phyloP scores from a whole-genome alignment of 2,329 filamentous ascomycete genomes.

The Blumeriella jaapii region DNA sequence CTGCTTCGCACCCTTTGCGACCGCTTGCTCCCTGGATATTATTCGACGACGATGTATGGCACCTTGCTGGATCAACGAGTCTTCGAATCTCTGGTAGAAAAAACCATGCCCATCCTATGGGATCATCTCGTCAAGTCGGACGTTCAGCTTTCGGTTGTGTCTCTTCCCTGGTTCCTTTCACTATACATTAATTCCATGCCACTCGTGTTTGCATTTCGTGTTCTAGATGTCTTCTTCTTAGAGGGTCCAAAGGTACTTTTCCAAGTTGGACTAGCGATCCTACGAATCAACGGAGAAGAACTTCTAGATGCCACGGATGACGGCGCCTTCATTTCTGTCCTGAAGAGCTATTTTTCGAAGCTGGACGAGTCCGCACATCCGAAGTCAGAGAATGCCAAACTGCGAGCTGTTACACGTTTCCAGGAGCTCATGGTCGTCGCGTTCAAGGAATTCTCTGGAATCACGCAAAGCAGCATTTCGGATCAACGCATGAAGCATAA shows the following conservation, averaged over 20 bases:
- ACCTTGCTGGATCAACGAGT: constrained; percentile 94
- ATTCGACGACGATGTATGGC: constrained; percentile 98
- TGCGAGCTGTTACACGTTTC: constrained; percentile 87
- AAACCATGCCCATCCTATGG: constrained; percentile 97
- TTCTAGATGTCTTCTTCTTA: constrained; percentile 95
- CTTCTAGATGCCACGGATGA: constrained; percentile 87
- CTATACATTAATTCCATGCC: constrained; percentile 99
- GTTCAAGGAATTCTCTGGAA: constrained; percentile 94
- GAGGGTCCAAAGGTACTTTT: constrained; percentile 97
- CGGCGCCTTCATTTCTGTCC: constrained; percentile 88
- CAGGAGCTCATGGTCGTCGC: constrained; percentile 98
- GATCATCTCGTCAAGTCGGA: constrained; percentile 96
- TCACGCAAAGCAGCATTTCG: constrained; percentile 85
- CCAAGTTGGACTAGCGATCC: constrained; percentile 91
- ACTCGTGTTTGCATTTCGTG: constrained; percentile 89
- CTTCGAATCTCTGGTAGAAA: constrained; percentile 95
- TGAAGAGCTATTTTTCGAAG: constrained; percentile 89
- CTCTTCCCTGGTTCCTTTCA: constrained; percentile 93
- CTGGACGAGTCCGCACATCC: constrained; percentile 94
- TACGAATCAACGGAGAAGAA: constrained; percentile 94
- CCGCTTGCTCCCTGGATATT: constrained; percentile 87
- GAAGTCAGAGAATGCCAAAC: constrained; percentile 86
- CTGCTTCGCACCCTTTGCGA: constrained; percentile 86
- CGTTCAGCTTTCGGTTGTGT: constrained; percentile 93
- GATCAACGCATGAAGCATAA: constrained; percentile 89